phyloP scores from a whole-genome alignment of 1,284 basidiomycete genomes.

The Ustilago xerochloae region DNA sequence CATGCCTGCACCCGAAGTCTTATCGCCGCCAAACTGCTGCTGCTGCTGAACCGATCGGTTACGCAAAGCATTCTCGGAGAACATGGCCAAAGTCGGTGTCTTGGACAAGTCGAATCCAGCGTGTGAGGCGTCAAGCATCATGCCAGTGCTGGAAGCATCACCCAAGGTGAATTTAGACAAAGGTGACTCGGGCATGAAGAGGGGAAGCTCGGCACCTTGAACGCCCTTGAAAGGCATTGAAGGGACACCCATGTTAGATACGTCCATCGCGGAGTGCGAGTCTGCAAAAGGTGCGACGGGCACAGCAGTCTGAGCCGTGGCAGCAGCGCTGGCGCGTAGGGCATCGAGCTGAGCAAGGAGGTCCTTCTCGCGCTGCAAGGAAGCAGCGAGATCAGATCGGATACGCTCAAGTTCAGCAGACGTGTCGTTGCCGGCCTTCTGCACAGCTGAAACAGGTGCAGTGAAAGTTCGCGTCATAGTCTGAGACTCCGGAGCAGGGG shows the following conservation, averaged over 20 bases:
- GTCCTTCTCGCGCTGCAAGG: constrained; percentile 24
- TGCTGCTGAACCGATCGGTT: constrained; percentile 22
- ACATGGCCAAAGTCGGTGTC: constrained; percentile 46
- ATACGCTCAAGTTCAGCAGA: constrained; percentile 42
- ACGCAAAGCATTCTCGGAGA: constrained; percentile 37
- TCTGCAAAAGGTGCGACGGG: constrained; percentile 6
- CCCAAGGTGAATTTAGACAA: constrained; percentile 37
- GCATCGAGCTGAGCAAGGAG: constrained; percentile 29
- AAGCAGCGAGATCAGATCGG: constrained; percentile 34
- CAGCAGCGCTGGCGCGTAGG: constrained; percentile 24
- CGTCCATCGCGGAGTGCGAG: constrained; percentile 9
- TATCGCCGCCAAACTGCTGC: constrained; percentile 8
- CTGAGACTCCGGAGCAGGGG: constrained; percentile 26
- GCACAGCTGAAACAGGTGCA: background rate
- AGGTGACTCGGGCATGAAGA: constrained; percentile 42
- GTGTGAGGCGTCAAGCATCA: constrained; percentile 26
- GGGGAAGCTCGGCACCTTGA: constrained; percentile 40
- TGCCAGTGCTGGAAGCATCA: constrained; percentile 4
- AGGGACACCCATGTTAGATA: background rate
- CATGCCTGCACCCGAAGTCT: constrained; percentile 12
- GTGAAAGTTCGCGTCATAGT: background rate
- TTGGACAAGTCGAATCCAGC: constrained; percentile 33
- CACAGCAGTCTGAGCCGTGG: constrained; percentile 11
- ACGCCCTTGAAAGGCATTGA: constrained; percentile 33
- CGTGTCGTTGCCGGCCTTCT: background rate